Evolutionary conservation across 305 asterid genomes (phyloP), one percentile per base, ranked within the genome.

Genomic region (Rubia tinctorum): DNA sequence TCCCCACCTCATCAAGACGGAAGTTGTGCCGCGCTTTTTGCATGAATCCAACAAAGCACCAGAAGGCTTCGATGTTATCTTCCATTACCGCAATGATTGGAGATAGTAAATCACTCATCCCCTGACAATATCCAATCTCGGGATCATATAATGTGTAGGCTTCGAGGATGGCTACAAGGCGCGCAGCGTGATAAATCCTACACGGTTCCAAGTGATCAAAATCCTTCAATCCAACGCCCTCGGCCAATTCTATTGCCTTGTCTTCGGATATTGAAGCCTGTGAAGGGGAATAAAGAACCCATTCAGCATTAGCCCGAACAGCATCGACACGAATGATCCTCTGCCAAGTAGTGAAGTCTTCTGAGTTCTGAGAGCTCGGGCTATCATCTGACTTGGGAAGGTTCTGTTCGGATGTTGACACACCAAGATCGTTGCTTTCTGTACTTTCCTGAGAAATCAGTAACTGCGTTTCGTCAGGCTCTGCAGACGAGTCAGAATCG

Each of bases 291-390:
- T 86, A 91, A 8, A 73, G 60, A 22, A 82, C 75, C 97, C 97
- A 91, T 79, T 93, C 98, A 34, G 78, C 72, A 80, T 93, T 88
- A 15, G 93, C 92, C 49, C 98, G 94, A 69, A 91, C 62, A 34
- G 97, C 96, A 72, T 93, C 98, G 5, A 93, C 86, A 77, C 98
- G 93, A 30, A 93, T 93, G 79, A 93, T 93, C 70, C 92, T 81
- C 82, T 88, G 96, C 98, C 97, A 93, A n/a, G 92, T 83, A 61
- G 85, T 72, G 37, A 89, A 93, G 83, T 93, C 88, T 84, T 91
- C 96, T 15, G 80, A 72, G 23, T 81, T 81, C 58, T 78, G 78
- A 73, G 84, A 73, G 27, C 69, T 61, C 15, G 80, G 72, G 73
- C 53, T 77, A 53, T 75, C 58, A 78, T 79, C 92, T 60, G 83